Conservation (phyloP, 2,329 filamentous ascomycete genomes). For the Pseudofabraea citricarpa region DNA sequence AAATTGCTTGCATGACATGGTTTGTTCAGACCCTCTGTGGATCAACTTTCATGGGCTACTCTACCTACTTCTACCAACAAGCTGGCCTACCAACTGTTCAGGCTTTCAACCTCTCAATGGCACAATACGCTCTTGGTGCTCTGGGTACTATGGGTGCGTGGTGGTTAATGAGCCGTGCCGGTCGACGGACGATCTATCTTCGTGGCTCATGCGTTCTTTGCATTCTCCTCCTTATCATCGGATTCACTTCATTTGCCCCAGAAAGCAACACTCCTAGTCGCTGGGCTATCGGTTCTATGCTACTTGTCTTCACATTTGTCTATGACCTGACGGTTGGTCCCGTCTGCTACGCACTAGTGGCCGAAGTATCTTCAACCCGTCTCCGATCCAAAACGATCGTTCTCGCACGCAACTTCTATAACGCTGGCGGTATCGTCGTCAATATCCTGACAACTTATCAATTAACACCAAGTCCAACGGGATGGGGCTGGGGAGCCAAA, state of each 20-base stretch:
- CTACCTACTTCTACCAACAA: constrained; percentile 54
- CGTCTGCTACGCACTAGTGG: constrained; percentile 36
- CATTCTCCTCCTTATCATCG: constrained; percentile 40
- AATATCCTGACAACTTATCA: constrained; percentile 66
- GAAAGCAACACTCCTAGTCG: constrained; percentile 31
- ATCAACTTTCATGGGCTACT: constrained; percentile 57
- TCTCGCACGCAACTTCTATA: constrained; percentile 34
- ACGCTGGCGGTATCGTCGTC: constrained; percentile 27
- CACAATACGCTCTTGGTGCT: constrained; percentile 28
- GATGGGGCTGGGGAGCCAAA: constrained; percentile 33
- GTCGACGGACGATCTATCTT: constrained; percentile 45
- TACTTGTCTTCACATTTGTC: constrained; percentile 35
- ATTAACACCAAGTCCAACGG: constrained; percentile 37
- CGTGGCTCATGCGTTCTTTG: constrained; percentile 36
- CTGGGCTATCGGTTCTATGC: constrained; percentile 37
- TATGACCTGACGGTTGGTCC: constrained; percentile 41
- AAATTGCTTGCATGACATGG: constrained; percentile 52
- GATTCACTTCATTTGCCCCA: constrained; percentile 38
- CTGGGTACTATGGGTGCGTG: background rate
- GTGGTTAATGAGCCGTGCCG: constrained; percentile 38
- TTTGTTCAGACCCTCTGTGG: constrained; percentile 58
- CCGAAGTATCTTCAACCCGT: constrained; percentile 37
- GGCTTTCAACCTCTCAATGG: constrained; percentile 58
- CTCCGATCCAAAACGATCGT: constrained; percentile 35
- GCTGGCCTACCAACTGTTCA: constrained; percentile 48